phyloP scores from a whole-genome alignment of 1,284 basidiomycete genomes.

The Cutaneotrichosporon dermatis region DNA sequence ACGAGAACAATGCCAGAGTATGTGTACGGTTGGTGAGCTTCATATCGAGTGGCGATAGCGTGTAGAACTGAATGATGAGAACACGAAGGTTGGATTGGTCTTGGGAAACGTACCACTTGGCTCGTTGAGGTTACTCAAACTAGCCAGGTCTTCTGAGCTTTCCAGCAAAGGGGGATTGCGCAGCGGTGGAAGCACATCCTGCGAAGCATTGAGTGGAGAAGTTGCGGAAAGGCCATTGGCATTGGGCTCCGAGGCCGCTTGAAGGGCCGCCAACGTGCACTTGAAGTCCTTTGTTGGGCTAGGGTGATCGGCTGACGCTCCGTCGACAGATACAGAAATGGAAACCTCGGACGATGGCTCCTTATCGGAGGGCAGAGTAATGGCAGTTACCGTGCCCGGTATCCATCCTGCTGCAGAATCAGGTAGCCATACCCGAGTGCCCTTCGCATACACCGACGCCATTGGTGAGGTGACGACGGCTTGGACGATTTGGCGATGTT shows the following conservation, averaged over 20 bases:
- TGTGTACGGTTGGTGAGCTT: slow-evolving; percentile 95
- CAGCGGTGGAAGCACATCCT: slow-evolving; percentile 69
- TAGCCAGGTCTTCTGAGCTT: slow-evolving; percentile 95
- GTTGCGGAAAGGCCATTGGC: slow-evolving; percentile 21
- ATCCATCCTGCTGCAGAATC: slow-evolving; percentile 46
- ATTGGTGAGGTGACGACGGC: slow-evolving; percentile 14
- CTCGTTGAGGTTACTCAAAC: slow-evolving; percentile 95
- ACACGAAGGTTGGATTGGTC: slow-evolving; percentile 1
- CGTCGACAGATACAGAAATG: slow-evolving; percentile 36
- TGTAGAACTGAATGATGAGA: slow-evolving; percentile 66
- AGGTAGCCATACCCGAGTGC: slow-evolving; percentile 49
- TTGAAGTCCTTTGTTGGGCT: slow-evolving; percentile 33
- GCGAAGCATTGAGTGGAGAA: slow-evolving; percentile 20
- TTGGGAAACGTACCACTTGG: slow-evolving; percentile 65
- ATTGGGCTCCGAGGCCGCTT: slow-evolving; percentile 25
- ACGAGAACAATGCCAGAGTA: slow-evolving; percentile 82
- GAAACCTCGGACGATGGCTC: slow-evolving; percentile 26
- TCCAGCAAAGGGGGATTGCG: slow-evolving; percentile 95
- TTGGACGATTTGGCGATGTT: not conserved
- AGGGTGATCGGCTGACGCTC: slow-evolving; percentile 9
- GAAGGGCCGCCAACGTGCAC: slow-evolving; percentile 37
- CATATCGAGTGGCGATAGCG: slow-evolving; percentile 94
- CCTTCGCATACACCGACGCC: slow-evolving; percentile 45
- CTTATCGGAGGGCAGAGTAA: slow-evolving; percentile 28
- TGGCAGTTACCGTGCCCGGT: slow-evolving; percentile 42